Evolutionary conservation across 805 yeast genomes (phyloP), one percentile per base, ranked within the genome.

Genomic region (Saturnispora diversa): DNA sequence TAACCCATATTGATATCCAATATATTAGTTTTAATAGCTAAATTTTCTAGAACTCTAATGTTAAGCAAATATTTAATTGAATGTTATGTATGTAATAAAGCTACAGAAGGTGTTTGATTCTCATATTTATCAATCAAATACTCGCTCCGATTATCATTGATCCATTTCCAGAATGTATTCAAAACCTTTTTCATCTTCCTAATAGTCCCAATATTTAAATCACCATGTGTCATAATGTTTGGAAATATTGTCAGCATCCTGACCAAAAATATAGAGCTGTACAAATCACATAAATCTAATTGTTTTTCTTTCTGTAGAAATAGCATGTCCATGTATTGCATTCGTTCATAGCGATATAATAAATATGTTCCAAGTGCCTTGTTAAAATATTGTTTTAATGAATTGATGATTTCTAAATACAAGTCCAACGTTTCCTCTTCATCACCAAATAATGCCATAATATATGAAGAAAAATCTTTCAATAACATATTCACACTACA

Each of bases 201-300:
- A 5, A 81, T 63, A 40, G 87, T 76, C 43, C 77, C 80, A n/a
- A 72, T 68, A 51, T 87, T 96, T 87, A 87, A 83, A 7, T 77
- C 64, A 1, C 95, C 77, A 47, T 78, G 80, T 1, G 85, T 72
- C 40, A 88, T 70, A n/a, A 87, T 63, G 9, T 86, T 92, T 0
- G 98, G 97, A 32, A 92, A 61, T 1, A 84, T 68, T 12, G 84
- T 80, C 48, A 87, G 66, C 42, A 90, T 61, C 48, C 98, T 67
- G 44, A 90, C 61, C 27, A 92, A 63, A 59, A 88, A 97, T 51
- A 84, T 88, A 1, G 80, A 69, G 0, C 96, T 95, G 53, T 88
- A 90, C 1, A 80, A 56, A 2, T 70, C 66, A 44, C 72, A 56
- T 28, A 51, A 31, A 17, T 49, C 47, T 3, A 42, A 33, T 7